Base-by-base conservation (phyloP, 2,329 filamentous ascomycete species). In the Dactylellina haptotyla region DNA sequence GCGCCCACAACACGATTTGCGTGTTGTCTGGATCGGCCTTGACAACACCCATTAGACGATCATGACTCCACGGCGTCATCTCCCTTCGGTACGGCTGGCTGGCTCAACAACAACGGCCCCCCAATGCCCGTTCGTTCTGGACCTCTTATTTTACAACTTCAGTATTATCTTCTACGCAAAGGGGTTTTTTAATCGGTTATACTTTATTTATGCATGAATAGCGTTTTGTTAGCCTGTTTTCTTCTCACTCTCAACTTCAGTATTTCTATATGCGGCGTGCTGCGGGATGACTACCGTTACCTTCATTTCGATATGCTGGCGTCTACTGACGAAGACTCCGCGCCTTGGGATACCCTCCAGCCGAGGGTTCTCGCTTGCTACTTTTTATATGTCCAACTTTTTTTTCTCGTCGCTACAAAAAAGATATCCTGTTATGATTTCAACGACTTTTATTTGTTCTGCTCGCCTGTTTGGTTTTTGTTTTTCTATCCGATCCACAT, bases 161-260 rank as follows among this genome's bases (percentile, higher is more conserved):
- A 54, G 32, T 23, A 8, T 39, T 50, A 57, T 48, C 5, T 66
- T 37, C 26, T 23, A 57, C 41, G 62, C 45, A 66, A 51, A 50
- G 62, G 62, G 45, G 50, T 57, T 66, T 53, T 34, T 50, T 46
- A 45, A 34, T 66, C 32, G 50, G 50, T 56, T 57, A 51, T 18
- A 59, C 25, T 41, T 57, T 25, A 32, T 58, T 65, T 46, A 57
- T 66, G 62, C 62, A 66, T 66, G 62, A 66, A 37, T 54, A 66
- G 62, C 62, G 62, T 48, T 48, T 64, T 34, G 43, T 66, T 39
- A 48, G 50, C 41, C 41, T 46, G 48, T n/a, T 34, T 50, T 8
- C 26, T 51, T 56, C 30, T 26, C 51, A 25, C 50, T 28, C n/a
- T 32, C 43, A 64, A 45, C 25, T 56, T 43, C 53, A 57, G 53